These are phyloP conservation scores for Malus orientalis DNA, from an alignment of 306 rosid genomes.

Conservation along the genomic window DNA sequence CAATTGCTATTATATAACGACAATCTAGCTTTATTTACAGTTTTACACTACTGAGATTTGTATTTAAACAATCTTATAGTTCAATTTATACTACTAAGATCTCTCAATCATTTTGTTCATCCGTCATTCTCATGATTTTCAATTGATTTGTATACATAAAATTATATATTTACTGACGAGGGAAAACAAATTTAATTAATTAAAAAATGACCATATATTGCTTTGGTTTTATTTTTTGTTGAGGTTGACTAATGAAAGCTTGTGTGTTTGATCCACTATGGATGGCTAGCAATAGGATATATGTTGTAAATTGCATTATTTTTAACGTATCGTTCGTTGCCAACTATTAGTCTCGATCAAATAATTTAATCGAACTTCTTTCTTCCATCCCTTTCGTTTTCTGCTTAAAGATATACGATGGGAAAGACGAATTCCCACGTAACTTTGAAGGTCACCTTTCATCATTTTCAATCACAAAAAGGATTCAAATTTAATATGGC, in stretches of 20 bases:
- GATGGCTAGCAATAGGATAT: too few relatives aligned
- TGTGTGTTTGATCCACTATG: too few relatives aligned
- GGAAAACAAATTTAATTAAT: too few relatives aligned
- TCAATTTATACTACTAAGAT: too few relatives aligned
- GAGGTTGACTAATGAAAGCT: background rate
- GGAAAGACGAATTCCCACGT: background rate
- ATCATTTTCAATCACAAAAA: background rate
- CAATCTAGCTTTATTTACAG: background rate
- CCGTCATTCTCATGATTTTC: too few relatives aligned
- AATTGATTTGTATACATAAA: too few relatives aligned
- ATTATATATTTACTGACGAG: too few relatives aligned
- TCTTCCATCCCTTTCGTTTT: too few relatives aligned
- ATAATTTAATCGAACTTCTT: too few relatives aligned
- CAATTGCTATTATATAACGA: background rate
- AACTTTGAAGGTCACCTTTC: background rate
- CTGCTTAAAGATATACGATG: background rate
- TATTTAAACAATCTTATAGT: background rate
- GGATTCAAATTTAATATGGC: background rate
- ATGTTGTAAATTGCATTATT: too few relatives aligned
- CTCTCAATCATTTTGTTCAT: background rate
- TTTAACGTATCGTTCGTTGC: background rate
- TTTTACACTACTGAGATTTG: background rate
- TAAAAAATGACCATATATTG: too few relatives aligned
- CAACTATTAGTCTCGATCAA: background rate
- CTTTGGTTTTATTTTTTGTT: background rate